A percentile compares a stretch with the other conserved stretches of the same genome.
Conservation (phyloP, 108 stramenopile species). For the Discostella pseudostelligera region DNA sequence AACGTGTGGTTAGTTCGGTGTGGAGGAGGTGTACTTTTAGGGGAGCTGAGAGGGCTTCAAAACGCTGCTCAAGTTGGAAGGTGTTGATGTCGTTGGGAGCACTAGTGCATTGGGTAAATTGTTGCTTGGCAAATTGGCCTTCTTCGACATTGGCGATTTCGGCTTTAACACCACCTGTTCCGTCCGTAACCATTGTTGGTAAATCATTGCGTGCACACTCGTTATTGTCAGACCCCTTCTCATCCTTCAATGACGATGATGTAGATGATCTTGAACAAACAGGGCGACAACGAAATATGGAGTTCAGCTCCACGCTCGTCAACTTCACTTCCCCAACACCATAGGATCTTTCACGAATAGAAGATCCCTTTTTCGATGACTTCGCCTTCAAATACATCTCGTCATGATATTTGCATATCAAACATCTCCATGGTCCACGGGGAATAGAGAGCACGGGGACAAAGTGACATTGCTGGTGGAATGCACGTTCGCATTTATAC, state of each 20-base stretch:
- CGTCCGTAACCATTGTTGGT: background rate
- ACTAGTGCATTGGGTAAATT: background rate
- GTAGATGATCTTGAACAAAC: background rate
- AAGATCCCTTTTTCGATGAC: constrained; percentile 8
- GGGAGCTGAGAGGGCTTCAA: constrained; percentile 29
- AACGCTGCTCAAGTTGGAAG: constrained; percentile 17
- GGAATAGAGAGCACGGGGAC: constrained; percentile 75
- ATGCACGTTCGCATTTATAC: constrained; percentile 69
- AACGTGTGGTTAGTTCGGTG: constrained; percentile 28
- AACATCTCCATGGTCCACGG: constrained; percentile 73
- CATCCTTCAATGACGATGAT: background rate
- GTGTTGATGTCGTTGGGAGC: background rate
- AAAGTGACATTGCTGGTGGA: constrained; percentile 89
- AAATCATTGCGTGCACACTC: background rate
- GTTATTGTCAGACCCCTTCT: background rate
- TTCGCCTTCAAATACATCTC: constrained; percentile 29
- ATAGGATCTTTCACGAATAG: background rate
- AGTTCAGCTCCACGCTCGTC: constrained; percentile 30
- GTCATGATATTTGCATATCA: constrained; percentile 58
- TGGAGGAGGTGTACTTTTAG: constrained; percentile 40
- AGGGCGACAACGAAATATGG: constrained; percentile 23
- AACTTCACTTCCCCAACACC: background rate
- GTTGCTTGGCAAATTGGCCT: background rate
- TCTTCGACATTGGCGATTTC: background rate
- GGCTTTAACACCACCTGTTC: constrained; percentile 1